Conservation (phyloP, 75 land plant genomes). For the Isoetes taiwanensis region DNA sequence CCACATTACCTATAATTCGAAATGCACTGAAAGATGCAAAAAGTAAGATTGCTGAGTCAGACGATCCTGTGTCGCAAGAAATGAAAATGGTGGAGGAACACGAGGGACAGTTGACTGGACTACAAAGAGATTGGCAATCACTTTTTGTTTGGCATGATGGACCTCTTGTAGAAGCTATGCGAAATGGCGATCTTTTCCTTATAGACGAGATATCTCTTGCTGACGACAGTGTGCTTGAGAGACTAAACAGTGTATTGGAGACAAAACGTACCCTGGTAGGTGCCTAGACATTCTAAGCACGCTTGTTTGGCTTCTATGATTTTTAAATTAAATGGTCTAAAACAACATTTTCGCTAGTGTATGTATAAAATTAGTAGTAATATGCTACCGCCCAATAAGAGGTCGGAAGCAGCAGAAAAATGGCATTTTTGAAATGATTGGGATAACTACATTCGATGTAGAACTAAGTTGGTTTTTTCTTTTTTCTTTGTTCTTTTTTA, state of each 20-base stretch:
- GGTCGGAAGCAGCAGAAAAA: no score
- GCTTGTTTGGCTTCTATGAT: no score
- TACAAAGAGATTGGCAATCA: constrained; percentile 64
- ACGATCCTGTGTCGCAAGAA: constrained; percentile 20
- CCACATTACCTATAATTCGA: constrained; percentile 21
- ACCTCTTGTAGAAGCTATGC: constrained; percentile 93
- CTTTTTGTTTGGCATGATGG: constrained; percentile 96
- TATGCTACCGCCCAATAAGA: no score
- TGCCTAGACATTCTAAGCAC: no score
- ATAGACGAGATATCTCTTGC: constrained; percentile 96
- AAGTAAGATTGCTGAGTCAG: constrained; percentile 9
- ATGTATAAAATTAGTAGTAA: neutral
- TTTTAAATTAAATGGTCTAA: no score
- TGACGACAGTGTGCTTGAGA: constrained; percentile 96
- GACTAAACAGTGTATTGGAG: constrained; percentile 92
- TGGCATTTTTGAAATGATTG: no score
- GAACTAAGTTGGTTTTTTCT: neutral
- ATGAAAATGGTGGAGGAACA: constrained; percentile 27
- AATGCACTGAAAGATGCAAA: constrained; percentile 9
- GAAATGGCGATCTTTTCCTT: constrained; percentile 67
- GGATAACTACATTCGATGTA: no score
- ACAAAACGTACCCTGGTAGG: constrained; percentile 78
- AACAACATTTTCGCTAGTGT: no score
- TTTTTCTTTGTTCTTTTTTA: neutral
- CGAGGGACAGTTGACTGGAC: constrained; percentile 20